Evolutionary conservation across 176 grass and related monocot genomes (phyloP).

Genomic region (Triticum dicoccoides): DNA sequence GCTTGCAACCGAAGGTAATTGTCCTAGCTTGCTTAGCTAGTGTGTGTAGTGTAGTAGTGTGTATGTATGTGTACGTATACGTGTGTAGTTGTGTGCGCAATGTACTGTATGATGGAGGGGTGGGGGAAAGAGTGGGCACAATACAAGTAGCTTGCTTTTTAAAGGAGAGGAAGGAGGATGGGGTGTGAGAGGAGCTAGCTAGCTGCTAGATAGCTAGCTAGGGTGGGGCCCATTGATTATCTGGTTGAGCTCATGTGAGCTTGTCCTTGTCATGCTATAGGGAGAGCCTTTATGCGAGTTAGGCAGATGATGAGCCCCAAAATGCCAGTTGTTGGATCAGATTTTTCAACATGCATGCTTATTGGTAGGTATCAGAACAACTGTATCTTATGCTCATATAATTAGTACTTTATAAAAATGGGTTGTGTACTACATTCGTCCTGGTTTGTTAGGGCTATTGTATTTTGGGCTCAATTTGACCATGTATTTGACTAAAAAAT

Average conservation of each 20-base stretch:
- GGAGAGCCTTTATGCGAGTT: slow-evolving; percentile 46
- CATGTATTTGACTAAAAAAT: too few species aligned
- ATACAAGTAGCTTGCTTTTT: slow-evolving; percentile 46
- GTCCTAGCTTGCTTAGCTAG: slow-evolving; percentile 12
- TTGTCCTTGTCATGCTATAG: slow-evolving; percentile 49
- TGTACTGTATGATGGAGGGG: background rate
- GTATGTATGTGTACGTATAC: background rate
- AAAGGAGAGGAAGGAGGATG: slow-evolving; percentile 22
- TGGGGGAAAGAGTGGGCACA: slow-evolving; percentile 40
- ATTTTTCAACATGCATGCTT: slow-evolving; percentile 12
- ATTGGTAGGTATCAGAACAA: background rate
- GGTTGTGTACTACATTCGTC: too few species aligned
- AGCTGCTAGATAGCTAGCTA: background rate
- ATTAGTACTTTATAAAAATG: background rate
- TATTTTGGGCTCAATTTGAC: too few species aligned
- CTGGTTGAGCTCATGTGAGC: slow-evolving; percentile 66
- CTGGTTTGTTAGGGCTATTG: too few species aligned
- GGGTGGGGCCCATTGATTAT: slow-evolving; percentile 42
- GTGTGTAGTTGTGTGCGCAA: background rate
- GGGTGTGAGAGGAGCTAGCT: background rate
- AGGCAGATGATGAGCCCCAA: slow-evolving; percentile 44
- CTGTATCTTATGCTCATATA: background rate
- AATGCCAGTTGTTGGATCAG: slow-evolving; percentile 42
- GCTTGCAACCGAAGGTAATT: slow-evolving; percentile 43
- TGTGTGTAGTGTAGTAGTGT: background rate